phyloP scores from a whole-genome alignment of 768 basidiomycete genomes.

The Lactarius hatsudake region DNA sequence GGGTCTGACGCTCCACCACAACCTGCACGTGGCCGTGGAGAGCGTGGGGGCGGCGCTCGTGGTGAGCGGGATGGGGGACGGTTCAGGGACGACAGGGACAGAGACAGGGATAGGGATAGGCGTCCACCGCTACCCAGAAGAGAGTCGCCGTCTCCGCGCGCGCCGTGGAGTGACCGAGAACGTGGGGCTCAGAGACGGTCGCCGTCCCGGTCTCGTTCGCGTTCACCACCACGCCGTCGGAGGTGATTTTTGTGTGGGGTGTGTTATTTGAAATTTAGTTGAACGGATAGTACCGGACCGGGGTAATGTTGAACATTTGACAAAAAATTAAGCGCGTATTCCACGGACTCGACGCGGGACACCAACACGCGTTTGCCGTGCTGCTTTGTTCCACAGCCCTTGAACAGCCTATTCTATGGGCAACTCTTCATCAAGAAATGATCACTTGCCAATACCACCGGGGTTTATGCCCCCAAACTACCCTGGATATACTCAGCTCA shows the following conservation, averaged over 20 bases:
- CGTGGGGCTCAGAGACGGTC: conserved; percentile 37
- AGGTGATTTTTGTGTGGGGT: background rate
- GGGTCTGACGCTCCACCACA: conserved; percentile 49
- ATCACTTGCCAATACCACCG: conserved; percentile 16
- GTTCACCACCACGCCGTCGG: conserved; percentile 43
- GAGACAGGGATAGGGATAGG: conserved; percentile 35
- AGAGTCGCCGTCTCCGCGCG: conserved; percentile 43
- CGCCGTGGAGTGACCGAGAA: conserved; percentile 39
- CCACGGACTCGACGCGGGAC: background rate
- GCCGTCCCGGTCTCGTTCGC: conserved; percentile 39
- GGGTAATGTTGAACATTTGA: background rate
- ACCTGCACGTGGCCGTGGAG: conserved; percentile 41
- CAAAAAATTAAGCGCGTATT: background rate
- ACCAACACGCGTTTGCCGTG: background rate
- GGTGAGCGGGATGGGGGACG: conserved; percentile 35
- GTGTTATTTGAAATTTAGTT: conserved; percentile 9
- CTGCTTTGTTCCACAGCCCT: background rate
- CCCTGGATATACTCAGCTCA: conserved; percentile 6
- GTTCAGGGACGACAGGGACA: conserved; percentile 48
- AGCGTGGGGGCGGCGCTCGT: conserved; percentile 41
- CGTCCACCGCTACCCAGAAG: conserved; percentile 40
- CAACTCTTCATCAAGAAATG: conserved; percentile 19
- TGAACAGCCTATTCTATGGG: conserved; percentile 18
- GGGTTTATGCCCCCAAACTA: conserved; percentile 17
- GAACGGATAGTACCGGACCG: conserved; percentile 14